Conservation (phyloP, 2,329 filamentous ascomycete species). For the Teratosphaeria viscida region DNA sequence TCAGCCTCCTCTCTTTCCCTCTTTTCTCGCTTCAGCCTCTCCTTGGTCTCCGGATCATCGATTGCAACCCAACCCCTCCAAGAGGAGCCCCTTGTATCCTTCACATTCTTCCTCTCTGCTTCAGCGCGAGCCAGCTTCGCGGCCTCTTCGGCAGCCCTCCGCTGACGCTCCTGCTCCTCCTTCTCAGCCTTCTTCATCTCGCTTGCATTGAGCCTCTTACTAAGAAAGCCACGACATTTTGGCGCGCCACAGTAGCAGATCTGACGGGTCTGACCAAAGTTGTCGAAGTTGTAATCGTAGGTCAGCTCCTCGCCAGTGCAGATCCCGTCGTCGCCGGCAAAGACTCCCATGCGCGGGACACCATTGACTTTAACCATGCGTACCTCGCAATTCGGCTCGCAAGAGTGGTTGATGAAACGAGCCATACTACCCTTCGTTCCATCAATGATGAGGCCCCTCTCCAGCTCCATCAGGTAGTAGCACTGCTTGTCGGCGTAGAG, state of each 20-base stretch:
- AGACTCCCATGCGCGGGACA: constrained; percentile 91
- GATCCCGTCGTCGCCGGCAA: constrained; percentile 80
- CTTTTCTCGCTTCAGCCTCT: constrained; percentile 18
- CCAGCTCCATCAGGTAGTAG: constrained; percentile 97
- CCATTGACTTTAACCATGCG: constrained; percentile 89
- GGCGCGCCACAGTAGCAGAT: constrained; percentile 51
- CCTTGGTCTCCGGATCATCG: constrained; percentile 21
- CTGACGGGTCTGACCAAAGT: constrained; percentile 32
- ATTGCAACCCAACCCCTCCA: constrained; percentile 24
- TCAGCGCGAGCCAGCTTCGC: constrained; percentile 20
- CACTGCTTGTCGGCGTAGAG: constrained; percentile 94
- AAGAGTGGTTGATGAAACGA: constrained; percentile 96
- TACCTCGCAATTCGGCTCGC: constrained; percentile 76
- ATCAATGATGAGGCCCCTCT: constrained; percentile 97
- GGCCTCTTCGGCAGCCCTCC: constrained; percentile 17
- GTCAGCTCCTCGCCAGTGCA: constrained; percentile 93
- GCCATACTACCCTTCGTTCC: constrained; percentile 92
- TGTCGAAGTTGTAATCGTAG: constrained; percentile 74
- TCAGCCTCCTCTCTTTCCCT: constrained; percentile 18
- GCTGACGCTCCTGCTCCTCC: constrained; percentile 17
- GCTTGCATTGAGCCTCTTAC: constrained; percentile 20
- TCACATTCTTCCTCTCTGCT: constrained; percentile 17
- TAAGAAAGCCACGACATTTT: constrained; percentile 51
- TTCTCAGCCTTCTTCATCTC: constrained; percentile 21
- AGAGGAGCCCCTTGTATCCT: constrained; percentile 14